Conservation (phyloP, 2,329 filamentous ascomycete species). For the Aspergillus carbonarius region DNA sequence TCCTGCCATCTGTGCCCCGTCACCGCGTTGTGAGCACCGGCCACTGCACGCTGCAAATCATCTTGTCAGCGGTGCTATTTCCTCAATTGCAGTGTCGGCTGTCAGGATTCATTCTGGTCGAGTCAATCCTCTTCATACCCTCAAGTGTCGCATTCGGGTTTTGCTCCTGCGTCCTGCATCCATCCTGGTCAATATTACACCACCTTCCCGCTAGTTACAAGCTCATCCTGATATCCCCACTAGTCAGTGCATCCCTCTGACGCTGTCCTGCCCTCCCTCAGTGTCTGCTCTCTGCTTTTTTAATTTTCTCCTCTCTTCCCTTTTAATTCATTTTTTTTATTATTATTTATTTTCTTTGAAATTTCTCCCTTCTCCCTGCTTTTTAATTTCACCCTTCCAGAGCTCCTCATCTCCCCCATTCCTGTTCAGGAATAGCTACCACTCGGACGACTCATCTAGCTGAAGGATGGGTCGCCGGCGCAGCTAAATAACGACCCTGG, state of each 20-base stretch:
- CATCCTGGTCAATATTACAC: conserved; percentile 42
- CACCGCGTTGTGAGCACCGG: conserved; percentile 11
- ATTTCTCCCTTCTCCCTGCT: conserved; percentile 9
- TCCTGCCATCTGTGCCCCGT: conserved; percentile 7
- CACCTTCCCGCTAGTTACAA: conserved; percentile 39
- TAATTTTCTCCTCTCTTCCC: conserved; percentile 9
- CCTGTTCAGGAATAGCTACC: conserved; percentile 17
- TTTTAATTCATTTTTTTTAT: conserved; percentile 10
- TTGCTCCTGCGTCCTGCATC: conserved; percentile 36
- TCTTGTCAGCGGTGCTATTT: conserved; percentile 7
- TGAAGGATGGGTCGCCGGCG: conserved; percentile 30
- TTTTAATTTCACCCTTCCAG: conserved; percentile 5
- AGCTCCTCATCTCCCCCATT: conserved; percentile 11
- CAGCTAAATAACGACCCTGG: conserved; percentile 44
- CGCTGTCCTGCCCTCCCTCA: conserved; percentile 16
- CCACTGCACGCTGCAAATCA: conserved; percentile 25
- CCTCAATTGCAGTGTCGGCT: conserved; percentile 1
- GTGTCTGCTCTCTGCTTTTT: conserved; percentile 16
- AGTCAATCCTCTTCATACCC: conserved; percentile 17
- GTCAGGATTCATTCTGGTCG: conserved; percentile 13
- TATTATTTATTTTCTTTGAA: conserved; percentile 16
- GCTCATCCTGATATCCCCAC: conserved; percentile 33
- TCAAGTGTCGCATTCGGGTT: conserved; percentile 24
- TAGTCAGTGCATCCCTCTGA: conserved; percentile 20
- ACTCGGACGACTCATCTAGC: conserved; percentile 19